A percentile compares a stretch with the other conserved stretches of the same genome.
Conservation (phyloP, 148 eudicot genomes). For the Polygonum maritimum region DNA sequence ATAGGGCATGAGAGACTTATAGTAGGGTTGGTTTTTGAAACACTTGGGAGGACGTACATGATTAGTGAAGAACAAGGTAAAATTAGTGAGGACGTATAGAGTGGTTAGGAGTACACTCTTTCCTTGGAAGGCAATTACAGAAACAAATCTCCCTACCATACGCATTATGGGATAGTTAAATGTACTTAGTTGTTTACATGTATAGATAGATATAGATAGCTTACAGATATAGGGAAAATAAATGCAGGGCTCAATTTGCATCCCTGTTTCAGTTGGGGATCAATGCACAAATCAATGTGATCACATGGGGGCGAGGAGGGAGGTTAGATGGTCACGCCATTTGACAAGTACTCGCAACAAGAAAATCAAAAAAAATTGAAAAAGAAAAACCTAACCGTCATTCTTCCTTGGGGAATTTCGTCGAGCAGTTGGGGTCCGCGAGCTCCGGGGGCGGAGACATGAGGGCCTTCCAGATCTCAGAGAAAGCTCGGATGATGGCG, state of each 20-base stretch:
- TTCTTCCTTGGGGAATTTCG: constrained; percentile 2
- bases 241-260: neutral
- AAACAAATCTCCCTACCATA: neutral
- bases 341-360: neutral
- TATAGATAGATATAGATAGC: neutral
- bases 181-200: neutral
- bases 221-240: neutral
- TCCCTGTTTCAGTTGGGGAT: neutral
- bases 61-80: no score
- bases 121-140: neutral
- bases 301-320: neutral
- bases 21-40: no score
- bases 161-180: neutral
- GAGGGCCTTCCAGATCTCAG: constrained; percentile 40
- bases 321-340: neutral
- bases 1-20: no score
- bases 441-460: neutral
- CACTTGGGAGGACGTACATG: no score
- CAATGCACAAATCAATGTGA: neutral
- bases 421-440: neutral
- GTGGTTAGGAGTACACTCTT: neutral
- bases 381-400: neutral
- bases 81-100: no score
- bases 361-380: neutral
- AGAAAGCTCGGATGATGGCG: constrained; percentile 41